phyloP scores from a whole-genome alignment of 805 yeast species.

The Ogataea parapolymorpha region DNA sequence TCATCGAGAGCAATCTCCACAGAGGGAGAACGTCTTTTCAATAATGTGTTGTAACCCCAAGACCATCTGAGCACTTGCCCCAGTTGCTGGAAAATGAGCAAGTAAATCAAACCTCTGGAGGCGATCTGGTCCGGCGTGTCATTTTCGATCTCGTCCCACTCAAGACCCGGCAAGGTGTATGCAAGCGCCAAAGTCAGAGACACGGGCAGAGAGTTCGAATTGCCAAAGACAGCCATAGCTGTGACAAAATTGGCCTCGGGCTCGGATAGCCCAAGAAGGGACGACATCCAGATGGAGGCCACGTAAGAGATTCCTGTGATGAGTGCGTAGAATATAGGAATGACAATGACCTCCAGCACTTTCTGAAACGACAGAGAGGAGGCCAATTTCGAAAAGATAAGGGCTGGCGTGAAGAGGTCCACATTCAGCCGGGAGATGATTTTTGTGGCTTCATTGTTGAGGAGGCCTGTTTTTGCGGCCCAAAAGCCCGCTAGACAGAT shows the following conservation, averaged over 20 bases:
- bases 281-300: conserved; percentile 57
- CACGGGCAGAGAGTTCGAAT: conserved; percentile 92
- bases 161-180: conserved; percentile 68
- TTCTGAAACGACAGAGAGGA: conserved; percentile 68
- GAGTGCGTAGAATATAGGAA: conserved; percentile 80
- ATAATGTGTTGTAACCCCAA: conserved; percentile 76
- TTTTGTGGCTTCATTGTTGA: conserved; percentile 73
- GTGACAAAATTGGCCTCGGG: conserved; percentile 88
- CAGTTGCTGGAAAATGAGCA: conserved; percentile 74
- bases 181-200: conserved; percentile 80
- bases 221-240: conserved; percentile 96
- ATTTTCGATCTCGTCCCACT: conserved; percentile 69
- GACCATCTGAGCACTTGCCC: conserved; percentile 84
- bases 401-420: conserved; percentile 90
- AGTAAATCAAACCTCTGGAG: conserved; percentile 70
- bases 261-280: conserved; percentile 54
- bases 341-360: conserved; percentile 73
- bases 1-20: conserved; percentile 22
- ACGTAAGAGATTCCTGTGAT: conserved; percentile 73
- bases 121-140: conserved; percentile 71
- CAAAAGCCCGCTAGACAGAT: conserved; percentile 84
- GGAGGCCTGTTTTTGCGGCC: conserved; percentile 71
- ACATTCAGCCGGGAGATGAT: conserved; percentile 76
- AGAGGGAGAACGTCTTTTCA: conserved; percentile 47
- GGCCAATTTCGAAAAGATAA: conserved; percentile 80